Conservation (phyloP, 768 basidiomycete species). For the Suillus alpinus region DNA sequence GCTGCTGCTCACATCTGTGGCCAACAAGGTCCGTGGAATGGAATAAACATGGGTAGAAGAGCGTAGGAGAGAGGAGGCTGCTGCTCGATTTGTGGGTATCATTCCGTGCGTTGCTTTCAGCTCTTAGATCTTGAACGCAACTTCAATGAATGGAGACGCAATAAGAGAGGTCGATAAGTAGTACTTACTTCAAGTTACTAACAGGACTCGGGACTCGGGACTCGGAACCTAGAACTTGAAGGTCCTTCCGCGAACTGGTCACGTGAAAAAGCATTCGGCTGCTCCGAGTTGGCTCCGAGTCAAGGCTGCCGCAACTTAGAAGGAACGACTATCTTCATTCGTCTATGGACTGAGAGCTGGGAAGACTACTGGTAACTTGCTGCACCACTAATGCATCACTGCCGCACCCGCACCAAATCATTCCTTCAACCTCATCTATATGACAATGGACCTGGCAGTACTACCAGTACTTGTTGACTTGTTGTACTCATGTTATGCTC, state of each 20-base stretch:
- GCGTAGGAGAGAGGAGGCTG: constrained; percentile 22
- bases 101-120: constrained; percentile 9
- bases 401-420: too few relatives aligned
- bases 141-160: neutral
- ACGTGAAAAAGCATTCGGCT: neutral
- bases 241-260: neutral
- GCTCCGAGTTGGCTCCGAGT: too few relatives aligned
- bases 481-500: too few relatives aligned
- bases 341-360: too few relatives aligned
- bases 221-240: neutral
- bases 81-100: constrained; percentile 31
- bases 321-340: too few relatives aligned
- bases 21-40: neutral
- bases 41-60: neutral
- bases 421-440: too few relatives aligned
- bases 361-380: too few relatives aligned
- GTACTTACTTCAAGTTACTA: neutral
- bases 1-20: neutral
- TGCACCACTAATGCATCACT: too few relatives aligned
- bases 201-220: too few relatives aligned
- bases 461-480: too few relatives aligned
- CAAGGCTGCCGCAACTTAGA: too few relatives aligned
- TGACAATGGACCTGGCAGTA: too few relatives aligned
- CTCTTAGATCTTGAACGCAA: neutral
- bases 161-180: neutral